These are phyloP conservation scores for Myriosclerotinia scirpicola DNA, from an alignment of 2,329 filamentous ascomycete species.

Conservation along the genomic window DNA sequence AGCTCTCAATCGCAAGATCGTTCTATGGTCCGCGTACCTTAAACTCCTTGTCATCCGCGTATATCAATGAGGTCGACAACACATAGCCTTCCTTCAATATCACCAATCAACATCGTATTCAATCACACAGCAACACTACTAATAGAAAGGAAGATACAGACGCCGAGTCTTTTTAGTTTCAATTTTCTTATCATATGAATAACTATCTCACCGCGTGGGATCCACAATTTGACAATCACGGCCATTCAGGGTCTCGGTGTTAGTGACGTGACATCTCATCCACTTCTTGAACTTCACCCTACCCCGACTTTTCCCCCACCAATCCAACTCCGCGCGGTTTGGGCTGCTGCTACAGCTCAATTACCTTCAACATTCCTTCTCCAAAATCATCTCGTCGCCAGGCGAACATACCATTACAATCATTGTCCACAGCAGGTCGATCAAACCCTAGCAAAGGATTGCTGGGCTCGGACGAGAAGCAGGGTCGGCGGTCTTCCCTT, in stretches of 20 bases:
- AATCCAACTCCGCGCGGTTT: conserved; percentile 36
- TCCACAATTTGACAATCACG: conserved; percentile 18
- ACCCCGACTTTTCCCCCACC: conserved; percentile 24
- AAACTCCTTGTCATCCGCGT: conserved; percentile 14
- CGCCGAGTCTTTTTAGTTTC: conserved; percentile 18
- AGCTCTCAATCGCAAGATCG: conserved; percentile 13
- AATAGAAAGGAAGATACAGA: conserved; percentile 14
- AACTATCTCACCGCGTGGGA: conserved; percentile 17
- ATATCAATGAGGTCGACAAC: conserved; percentile 13
- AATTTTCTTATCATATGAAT: conserved; percentile 24
- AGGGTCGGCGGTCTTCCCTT: conserved; percentile 45
- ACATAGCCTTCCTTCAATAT: conserved; percentile 16
- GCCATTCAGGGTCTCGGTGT: conserved; percentile 18
- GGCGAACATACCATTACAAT: conserved; percentile 86
- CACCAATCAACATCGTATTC: conserved; percentile 22
- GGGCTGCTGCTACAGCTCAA: conserved; percentile 78
- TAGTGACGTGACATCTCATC: conserved; percentile 25
- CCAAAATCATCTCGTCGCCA: conserved; percentile 64
- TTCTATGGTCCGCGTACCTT: conserved; percentile 18
- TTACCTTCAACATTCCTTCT: conserved; percentile 81
- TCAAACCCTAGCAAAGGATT: conserved; percentile 46
- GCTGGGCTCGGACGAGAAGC: conserved; percentile 46
- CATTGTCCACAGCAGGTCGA: conserved; percentile 52
- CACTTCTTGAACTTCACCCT: conserved; percentile 13
- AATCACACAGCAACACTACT: conserved; percentile 10